Percentiles rank a stretch among this genome's conserved stretches.
Conservation (phyloP, 192 early-diverging fungal species). For the Chytriomyces confervae region DNA sequence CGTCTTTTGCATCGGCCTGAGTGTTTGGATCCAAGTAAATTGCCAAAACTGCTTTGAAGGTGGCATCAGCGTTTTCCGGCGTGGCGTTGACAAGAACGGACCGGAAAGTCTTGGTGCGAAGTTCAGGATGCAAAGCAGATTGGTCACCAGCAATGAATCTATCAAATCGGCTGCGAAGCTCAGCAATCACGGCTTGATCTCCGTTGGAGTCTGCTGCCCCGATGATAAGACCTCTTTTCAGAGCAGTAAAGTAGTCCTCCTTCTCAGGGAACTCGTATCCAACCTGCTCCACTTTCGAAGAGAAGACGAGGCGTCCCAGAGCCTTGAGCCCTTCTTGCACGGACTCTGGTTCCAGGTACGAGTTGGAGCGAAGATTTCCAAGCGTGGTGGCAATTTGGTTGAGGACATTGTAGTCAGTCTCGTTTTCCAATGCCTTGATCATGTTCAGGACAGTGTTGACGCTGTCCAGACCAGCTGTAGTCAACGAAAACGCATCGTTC, state of each 20-base stretch:
- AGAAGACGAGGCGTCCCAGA: slow-evolving; percentile 75
- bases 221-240: slow-evolving; percentile 79
- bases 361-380: slow-evolving; percentile 65
- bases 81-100: slow-evolving; percentile 61
- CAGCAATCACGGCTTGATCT: slow-evolving; percentile 33
- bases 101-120: slow-evolving; percentile 69
- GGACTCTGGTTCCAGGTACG: slow-evolving; percentile 68
- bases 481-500: slow-evolving; percentile 81
- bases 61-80: slow-evolving; percentile 33
- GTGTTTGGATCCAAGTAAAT: slow-evolving; percentile 44
- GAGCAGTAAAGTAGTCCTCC: slow-evolving; percentile 78
- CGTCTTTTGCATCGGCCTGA: slow-evolving; percentile 24
- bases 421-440: slow-evolving; percentile 72
- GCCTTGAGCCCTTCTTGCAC: slow-evolving; percentile 66
- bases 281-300: slow-evolving; percentile 69
- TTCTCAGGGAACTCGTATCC: slow-evolving; percentile 76
- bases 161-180: slow-evolving; percentile 54
- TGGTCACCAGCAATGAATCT: slow-evolving; percentile 65
- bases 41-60: slow-evolving; percentile 53
- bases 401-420: slow-evolving; percentile 79
- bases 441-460: slow-evolving; percentile 79
- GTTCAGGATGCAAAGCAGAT: slow-evolving; percentile 66
- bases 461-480: slow-evolving; percentile 74
- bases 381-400: slow-evolving; percentile 68
- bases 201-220: slow-evolving; percentile 77